Evolutionary conservation across 805 yeast species (phyloP).

Genomic region (Danielia reshetovae): DNA sequence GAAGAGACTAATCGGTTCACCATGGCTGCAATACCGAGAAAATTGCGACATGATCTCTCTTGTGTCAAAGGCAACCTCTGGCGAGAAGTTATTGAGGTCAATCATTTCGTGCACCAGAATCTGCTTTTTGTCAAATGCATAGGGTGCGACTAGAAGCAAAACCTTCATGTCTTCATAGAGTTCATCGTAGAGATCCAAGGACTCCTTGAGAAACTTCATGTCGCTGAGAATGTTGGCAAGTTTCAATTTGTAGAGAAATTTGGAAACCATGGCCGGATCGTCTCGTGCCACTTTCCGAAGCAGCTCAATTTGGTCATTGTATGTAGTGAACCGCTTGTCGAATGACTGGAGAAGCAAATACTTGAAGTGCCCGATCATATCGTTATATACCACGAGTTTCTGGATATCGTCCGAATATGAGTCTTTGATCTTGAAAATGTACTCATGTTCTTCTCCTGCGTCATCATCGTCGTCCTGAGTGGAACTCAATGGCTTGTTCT

Average conservation of each 20-base stretch:
- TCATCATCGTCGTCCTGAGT: conserved; percentile 5
- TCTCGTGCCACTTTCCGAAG: conserved; percentile 32
- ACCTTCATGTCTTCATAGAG: conserved; percentile 28
- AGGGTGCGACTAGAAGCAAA: not conserved
- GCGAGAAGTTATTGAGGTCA: conserved; percentile 7
- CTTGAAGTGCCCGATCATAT: conserved; percentile 43
- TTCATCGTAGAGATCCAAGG: conserved; percentile 49
- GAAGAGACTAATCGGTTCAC: conserved; percentile 8
- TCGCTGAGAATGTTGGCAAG: conserved; percentile 51
- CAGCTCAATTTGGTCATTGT: conserved; percentile 11
- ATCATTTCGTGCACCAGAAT: not conserved
- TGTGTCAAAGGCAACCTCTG: conserved; percentile 4
- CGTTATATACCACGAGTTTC: conserved; percentile 49
- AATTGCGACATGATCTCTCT: conserved; percentile 8
- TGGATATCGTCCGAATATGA: conserved; percentile 31
- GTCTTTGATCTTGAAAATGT: conserved; percentile 37
- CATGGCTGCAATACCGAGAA: conserved; percentile 4
- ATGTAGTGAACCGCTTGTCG: conserved; percentile 20
- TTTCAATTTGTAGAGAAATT: conserved; percentile 44
- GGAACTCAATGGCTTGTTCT: not conserved
- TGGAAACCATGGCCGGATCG: conserved; percentile 9
- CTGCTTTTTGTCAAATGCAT: conserved; percentile 1
- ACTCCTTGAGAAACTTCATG: conserved; percentile 57
- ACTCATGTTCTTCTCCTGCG: conserved; percentile 25
- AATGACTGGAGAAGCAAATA: conserved; percentile 52